These are phyloP conservation scores for Myriosclerotinia curreyana DNA, from an alignment of 2,329 filamentous ascomycete genomes.

Conservation along the genomic window DNA sequence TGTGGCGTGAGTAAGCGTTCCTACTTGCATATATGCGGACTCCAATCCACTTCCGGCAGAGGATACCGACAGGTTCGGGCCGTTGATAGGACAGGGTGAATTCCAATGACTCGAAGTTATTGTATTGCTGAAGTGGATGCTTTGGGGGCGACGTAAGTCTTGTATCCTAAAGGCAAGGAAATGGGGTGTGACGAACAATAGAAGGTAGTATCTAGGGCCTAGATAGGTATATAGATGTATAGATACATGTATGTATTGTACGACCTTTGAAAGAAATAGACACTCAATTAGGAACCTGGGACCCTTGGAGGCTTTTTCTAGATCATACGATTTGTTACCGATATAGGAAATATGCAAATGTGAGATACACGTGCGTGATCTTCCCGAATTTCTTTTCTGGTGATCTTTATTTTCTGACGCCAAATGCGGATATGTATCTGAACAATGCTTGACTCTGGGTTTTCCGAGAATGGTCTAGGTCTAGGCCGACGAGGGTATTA, in stretches of 20 bases:
- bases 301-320: neutral
- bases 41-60: conserved; percentile 25
- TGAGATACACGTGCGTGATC: conserved; percentile 8
- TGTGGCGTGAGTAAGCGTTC: conserved; percentile 33
- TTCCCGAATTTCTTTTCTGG: conserved; percentile 12
- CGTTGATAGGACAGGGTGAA: conserved; percentile 32
- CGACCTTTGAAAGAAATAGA: neutral
- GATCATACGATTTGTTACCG: neutral
- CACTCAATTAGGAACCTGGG: neutral
- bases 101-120: conserved; percentile 25
- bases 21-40: conserved; percentile 36
- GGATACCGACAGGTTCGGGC: conserved; percentile 35
- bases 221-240: conserved; percentile 1
- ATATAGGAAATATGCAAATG: neutral
- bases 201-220: neutral
- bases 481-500: conserved; percentile 15
- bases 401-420: conserved; percentile 19
- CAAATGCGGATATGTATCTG: conserved; percentile 19
- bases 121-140: conserved; percentile 6
- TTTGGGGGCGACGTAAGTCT: conserved; percentile 11
- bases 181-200: neutral
- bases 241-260: neutral
- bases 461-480: conserved; percentile 15
- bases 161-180: conserved; percentile 8
- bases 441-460: conserved; percentile 13